A percentile compares a stretch with the other conserved stretches of the same genome.
phyloP scores from a whole-genome alignment of 345 rosid genomes.

The Dovyalis caffra region DNA sequence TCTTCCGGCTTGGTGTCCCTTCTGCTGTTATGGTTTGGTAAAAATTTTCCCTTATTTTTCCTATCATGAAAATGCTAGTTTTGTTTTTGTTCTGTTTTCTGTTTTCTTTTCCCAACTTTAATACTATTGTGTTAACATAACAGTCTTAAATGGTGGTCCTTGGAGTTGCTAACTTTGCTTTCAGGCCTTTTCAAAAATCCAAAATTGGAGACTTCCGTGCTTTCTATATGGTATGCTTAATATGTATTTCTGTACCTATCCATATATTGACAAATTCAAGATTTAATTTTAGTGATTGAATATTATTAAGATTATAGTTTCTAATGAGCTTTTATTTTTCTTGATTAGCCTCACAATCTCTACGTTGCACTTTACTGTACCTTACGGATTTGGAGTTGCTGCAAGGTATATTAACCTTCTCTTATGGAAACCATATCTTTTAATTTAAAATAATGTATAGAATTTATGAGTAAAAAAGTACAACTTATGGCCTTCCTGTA shows the following conservation, averaged over 20 bases:
- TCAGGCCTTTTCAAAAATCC: conserved; percentile 61
- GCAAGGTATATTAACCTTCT: conserved; percentile 31
- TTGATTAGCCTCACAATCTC: conserved; percentile 44
- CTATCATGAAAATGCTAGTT: not conserved
- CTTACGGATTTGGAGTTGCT: conserved; percentile 47
- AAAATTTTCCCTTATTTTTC: not conserved
- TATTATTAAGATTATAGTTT: not conserved
- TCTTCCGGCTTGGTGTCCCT: conserved; percentile 16
- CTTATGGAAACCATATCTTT: not conserved
- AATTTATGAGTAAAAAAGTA: no score
- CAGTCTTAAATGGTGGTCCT: conserved; percentile 72
- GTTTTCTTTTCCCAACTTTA: not conserved
- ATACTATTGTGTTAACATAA: not conserved
- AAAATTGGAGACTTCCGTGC: conserved; percentile 60
- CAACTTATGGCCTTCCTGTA: not conserved
- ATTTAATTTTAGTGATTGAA: not conserved
- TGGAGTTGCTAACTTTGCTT: conserved; percentile 48
- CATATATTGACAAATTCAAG: not conserved
- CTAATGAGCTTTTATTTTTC: not conserved
- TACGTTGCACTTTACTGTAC: conserved; percentile 44
- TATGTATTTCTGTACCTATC: no score
- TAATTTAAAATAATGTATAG: not conserved
- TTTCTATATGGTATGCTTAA: conserved; percentile 51
- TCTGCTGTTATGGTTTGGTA: conserved; percentile 29
- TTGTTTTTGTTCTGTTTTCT: no score